A percentile compares a stretch with the other conserved stretches of the same genome.
Conservation (phyloP, 1,284 basidiomycete species). For the Leccinum griseonigrum region DNA sequence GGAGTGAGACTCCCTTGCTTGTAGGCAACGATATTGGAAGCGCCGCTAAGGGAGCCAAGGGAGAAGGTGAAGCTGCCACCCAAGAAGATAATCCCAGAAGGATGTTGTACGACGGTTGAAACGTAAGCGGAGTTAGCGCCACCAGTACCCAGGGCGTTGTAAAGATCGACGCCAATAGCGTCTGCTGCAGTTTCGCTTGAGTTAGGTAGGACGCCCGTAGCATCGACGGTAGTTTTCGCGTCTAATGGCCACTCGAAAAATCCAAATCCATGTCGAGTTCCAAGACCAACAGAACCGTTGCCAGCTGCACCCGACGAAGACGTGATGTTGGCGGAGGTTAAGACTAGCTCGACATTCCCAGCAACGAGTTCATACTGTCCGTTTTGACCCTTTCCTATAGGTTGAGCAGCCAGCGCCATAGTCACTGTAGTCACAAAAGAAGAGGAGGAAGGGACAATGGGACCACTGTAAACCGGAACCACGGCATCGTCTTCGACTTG, state of each 20-base stretch:
- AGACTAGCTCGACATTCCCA: slow-evolving; percentile 70
- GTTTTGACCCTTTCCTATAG: slow-evolving; percentile 57
- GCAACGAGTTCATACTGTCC: slow-evolving; percentile 80
- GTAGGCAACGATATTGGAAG: slow-evolving; percentile 75
- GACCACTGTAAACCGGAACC: slow-evolving; percentile 76
- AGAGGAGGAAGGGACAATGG: slow-evolving; percentile 70
- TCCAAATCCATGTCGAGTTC: slow-evolving; percentile 56
- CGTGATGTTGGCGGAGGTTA: slow-evolving; percentile 58
- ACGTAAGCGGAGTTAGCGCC: slow-evolving; percentile 39
- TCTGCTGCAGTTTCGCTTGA: slow-evolving; percentile 73
- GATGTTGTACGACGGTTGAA: slow-evolving; percentile 61
- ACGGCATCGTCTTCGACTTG: slow-evolving; percentile 64
- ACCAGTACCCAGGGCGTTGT: slow-evolving; percentile 50
- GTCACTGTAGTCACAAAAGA: slow-evolving; percentile 75
- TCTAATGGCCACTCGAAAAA: slow-evolving; percentile 78
- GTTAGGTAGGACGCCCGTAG: slow-evolving; percentile 62
- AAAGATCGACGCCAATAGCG: slow-evolving; percentile 56
- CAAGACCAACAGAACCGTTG: slow-evolving; percentile 30
- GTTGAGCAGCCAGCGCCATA: slow-evolving; percentile 63
- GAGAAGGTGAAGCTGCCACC: slow-evolving; percentile 76
- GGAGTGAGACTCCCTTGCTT: slow-evolving; percentile 56
- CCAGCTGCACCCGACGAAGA: slow-evolving; percentile 31
- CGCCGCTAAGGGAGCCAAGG: slow-evolving; percentile 52
- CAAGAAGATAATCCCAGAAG: slow-evolving; percentile 67
- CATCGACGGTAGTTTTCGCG: slow-evolving; percentile 45